phyloP scores from a whole-genome alignment of 106 monocot genomes.

The Acorus gramineus region DNA sequence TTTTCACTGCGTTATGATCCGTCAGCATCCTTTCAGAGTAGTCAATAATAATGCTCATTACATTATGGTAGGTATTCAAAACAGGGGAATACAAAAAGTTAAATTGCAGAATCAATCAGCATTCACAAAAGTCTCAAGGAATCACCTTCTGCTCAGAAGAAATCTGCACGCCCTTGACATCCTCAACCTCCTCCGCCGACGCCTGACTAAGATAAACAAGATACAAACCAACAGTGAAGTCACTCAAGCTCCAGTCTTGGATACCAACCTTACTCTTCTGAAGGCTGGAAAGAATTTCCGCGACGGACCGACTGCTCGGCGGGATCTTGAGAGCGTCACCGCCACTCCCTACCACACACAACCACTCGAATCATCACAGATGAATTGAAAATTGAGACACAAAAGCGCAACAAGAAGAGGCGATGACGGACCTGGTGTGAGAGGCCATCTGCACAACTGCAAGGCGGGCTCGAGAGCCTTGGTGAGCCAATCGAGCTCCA shows the following conservation, averaged over 20 bases:
- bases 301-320: conserved; percentile 44
- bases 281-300: conserved; percentile 58
- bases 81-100: too few species aligned
- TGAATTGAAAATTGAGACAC: background rate
- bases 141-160: conserved; percentile 59
- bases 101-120: too few species aligned
- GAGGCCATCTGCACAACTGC: conserved; percentile 69
- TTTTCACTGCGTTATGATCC: too few species aligned
- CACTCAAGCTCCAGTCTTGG: conserved; percentile 92
- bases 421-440: conserved; percentile 32
- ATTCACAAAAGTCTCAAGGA: conserved; percentile 4
- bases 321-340: conserved; percentile 25
- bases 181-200: conserved; percentile 46
- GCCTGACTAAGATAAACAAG: conserved; percentile 81
- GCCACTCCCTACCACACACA: conserved; percentile 27
- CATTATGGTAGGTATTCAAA: too few species aligned
- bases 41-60: too few species aligned
- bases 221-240: conserved; percentile 83
- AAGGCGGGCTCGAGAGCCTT: conserved; percentile 72
- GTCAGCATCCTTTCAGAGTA: too few species aligned
- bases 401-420: background rate
- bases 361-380: background rate
- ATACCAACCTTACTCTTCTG: conserved; percentile 64
- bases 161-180: conserved; percentile 62
- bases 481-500: conserved; percentile 65